Conservation (phyloP, 805 yeast species). For the Saccharomyces jurei region DNA sequence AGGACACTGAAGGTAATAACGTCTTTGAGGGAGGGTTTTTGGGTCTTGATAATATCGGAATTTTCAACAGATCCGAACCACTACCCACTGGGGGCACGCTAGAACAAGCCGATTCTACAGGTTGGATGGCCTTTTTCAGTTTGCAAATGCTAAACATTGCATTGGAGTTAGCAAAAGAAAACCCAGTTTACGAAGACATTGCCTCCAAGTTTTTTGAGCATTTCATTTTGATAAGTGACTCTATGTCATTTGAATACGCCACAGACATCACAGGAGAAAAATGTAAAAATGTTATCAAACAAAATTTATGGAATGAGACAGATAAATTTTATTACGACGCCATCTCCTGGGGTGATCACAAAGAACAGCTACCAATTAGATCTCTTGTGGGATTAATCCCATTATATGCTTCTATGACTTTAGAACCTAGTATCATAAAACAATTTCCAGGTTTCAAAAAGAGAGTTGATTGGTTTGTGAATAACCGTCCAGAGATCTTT, state of each 20-base stretch:
- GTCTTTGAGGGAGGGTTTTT: conserved; percentile 92
- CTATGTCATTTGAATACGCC: conserved; percentile 60
- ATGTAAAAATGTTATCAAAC: conserved; percentile 39
- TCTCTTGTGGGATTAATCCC: conserved; percentile 91
- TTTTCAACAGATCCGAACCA: conserved; percentile 88
- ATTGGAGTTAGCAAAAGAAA: conserved; percentile 76
- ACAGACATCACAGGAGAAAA: conserved; percentile 27
- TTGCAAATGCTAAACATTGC: conserved; percentile 90
- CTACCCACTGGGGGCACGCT: conserved; percentile 85
- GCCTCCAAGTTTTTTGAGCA: conserved; percentile 94
- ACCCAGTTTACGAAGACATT: conserved; percentile 83
- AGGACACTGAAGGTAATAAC: conserved; percentile 79
- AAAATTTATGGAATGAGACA: conserved; percentile 81
- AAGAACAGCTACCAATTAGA: conserved; percentile 71
- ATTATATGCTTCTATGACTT: conserved; percentile 76
- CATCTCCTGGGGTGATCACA: conserved; percentile 66
- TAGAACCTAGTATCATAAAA: conserved; percentile 75
- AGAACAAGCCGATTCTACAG: conserved; percentile 93
- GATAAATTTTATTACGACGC: conserved; percentile 89
- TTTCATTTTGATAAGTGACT: conserved; percentile 84
- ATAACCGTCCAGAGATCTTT: conserved; percentile 60
- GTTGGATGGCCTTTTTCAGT: conserved; percentile 94
- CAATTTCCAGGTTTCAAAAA: conserved; percentile 77
- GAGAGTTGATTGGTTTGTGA: conserved; percentile 76
- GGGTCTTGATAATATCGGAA: conserved; percentile 87